These are phyloP conservation scores for Amorphotheca resinae DNA, from an alignment of 495 filamentous ascomycete genomes.

Conservation along the genomic window DNA sequence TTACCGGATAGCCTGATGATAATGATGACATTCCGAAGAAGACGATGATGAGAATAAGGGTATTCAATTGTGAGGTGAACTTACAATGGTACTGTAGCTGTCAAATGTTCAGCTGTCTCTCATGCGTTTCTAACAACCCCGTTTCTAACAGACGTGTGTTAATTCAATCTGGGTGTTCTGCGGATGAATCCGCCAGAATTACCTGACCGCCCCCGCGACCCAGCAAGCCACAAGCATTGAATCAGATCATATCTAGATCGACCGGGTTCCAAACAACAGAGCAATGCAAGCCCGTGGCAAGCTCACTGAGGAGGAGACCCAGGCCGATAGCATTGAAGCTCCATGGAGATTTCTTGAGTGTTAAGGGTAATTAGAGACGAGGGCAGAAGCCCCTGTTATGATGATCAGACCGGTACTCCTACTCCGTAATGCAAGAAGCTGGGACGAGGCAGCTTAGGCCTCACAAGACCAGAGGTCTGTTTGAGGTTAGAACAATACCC, in stretches of 20 bases:
- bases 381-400: too few relatives aligned
- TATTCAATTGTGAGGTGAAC: background rate
- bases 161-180: conserved; percentile 9
- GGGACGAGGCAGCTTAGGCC: too few relatives aligned
- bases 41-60: conserved; percentile 4
- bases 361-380: too few relatives aligned
- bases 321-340: too few relatives aligned
- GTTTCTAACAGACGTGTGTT: too few relatives aligned
- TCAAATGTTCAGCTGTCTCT: conserved; percentile 17
- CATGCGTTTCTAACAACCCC: conserved; percentile 14
- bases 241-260: conserved; percentile 10
- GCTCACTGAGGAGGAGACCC: too few relatives aligned
- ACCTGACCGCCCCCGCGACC: conserved; percentile 18
- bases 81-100: background rate
- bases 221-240: conserved; percentile 11
- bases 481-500: too few relatives aligned
- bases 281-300: background rate
- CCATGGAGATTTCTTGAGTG: too few relatives aligned
- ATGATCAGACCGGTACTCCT: too few relatives aligned
- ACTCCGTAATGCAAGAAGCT: too few relatives aligned
- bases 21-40: background rate
- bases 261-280: conserved; percentile 8
- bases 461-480: too few relatives aligned
- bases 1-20: conserved; percentile 9
- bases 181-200: conserved; percentile 7